Conservation (phyloP, 768 basidiomycete species). For the Boletus rex-veris region DNA sequence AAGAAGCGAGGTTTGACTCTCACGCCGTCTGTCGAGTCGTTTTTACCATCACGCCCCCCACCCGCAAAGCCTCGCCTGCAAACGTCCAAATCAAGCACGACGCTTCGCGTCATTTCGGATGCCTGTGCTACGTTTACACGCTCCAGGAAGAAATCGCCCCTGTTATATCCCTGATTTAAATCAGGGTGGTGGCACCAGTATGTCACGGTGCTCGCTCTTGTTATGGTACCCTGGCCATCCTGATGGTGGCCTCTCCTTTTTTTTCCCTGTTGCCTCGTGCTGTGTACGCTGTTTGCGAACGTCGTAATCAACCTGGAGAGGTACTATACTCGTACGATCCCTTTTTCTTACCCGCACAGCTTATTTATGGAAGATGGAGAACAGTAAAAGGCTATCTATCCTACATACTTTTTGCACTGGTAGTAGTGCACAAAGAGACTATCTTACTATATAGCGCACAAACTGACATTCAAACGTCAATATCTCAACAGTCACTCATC, state of each 20-base stretch:
- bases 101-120: conserved; percentile 27
- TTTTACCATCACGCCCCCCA: background rate
- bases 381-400: background rate
- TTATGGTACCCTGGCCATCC: background rate
- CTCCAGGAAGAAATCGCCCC: conserved; percentile 11
- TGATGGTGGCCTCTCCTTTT: background rate
- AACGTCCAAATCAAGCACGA: conserved; percentile 10
- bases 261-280: background rate
- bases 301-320: background rate
- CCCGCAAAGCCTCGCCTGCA: conserved; percentile 5
- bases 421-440: background rate
- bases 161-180: background rate
- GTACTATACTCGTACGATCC: background rate
- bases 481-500: no score
- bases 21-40: conserved; percentile 3
- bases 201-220: no score
- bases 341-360: background rate
- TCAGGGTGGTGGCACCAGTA: no score
- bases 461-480: no score
- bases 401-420: background rate
- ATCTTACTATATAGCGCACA: no score
- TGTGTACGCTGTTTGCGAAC: background rate
- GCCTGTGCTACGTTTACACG: conserved; percentile 23
- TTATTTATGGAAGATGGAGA: background rate
- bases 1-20: conserved; percentile 14